A percentile compares a stretch with the other conserved stretches of the same genome.
Evolutionary conservation across 345 rosid species (phyloP).

Genomic region (Alliaria petiolata): DNA sequence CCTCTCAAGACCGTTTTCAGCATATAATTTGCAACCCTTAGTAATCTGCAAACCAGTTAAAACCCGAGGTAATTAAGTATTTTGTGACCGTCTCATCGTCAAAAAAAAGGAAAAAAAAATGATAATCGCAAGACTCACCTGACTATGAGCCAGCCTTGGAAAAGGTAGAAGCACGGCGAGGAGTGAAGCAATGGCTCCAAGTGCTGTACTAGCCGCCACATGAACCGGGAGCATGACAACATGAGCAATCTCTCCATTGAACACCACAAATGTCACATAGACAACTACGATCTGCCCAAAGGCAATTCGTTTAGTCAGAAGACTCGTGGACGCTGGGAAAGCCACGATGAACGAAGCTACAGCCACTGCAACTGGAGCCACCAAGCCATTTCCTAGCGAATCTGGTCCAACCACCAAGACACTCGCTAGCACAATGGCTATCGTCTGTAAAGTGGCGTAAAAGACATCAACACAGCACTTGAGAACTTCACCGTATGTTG

Average conservation of each 20-base stretch:
- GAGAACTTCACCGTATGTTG: slow-evolving; percentile 60
- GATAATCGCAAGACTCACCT: slow-evolving; percentile 38
- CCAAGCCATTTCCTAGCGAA: slow-evolving; percentile 33
- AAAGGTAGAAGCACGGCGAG: slow-evolving; percentile 65
- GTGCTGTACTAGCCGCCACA: slow-evolving; percentile 60
- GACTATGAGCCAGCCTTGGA: slow-evolving; percentile 60
- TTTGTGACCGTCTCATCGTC: background rate
- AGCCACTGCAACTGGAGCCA: slow-evolving; percentile 56
- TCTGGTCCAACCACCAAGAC: slow-evolving; percentile 46
- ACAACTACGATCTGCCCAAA: slow-evolving; percentile 76
- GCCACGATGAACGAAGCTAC: slow-evolving; percentile 57
- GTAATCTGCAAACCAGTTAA: slow-evolving; percentile 41
- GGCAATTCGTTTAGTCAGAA: slow-evolving; percentile 70
- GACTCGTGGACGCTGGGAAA: slow-evolving; percentile 57
- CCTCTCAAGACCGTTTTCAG: slow-evolving; percentile 60
- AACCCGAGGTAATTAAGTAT: slow-evolving; percentile 2
- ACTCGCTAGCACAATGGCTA: slow-evolving; percentile 35
- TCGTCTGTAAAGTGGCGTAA: slow-evolving; percentile 50
- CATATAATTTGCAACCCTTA: slow-evolving; percentile 39
- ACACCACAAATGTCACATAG: slow-evolving; percentile 49
- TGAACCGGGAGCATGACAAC: slow-evolving; percentile 50
- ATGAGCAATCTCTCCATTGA: slow-evolving; percentile 38
- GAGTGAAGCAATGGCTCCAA: slow-evolving; percentile 72
- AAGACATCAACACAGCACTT: slow-evolving; percentile 49
- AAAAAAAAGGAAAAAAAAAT: background rate